phyloP scores from a whole-genome alignment of 2,329 filamentous ascomycete genomes.

The Beauveria asiatica region DNA sequence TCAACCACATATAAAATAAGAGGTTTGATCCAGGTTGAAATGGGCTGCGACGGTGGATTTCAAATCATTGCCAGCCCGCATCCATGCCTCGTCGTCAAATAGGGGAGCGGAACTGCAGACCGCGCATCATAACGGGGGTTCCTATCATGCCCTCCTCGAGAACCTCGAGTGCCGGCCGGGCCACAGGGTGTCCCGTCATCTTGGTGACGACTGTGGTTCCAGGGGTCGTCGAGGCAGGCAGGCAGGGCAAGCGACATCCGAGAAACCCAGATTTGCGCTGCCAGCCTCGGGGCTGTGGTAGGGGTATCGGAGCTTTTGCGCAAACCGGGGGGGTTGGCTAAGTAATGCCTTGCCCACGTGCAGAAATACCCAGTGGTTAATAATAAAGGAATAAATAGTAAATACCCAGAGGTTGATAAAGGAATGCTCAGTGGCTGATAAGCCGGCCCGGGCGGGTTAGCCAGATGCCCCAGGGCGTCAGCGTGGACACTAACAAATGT shows the following conservation, averaged over 20 bases:
- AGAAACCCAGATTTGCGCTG: neutral
- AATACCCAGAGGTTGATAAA: no score
- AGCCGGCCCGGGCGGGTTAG: neutral
- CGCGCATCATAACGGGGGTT: neutral
- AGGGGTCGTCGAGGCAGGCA: no score
- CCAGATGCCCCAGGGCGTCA: neutral
- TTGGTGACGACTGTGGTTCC: no score
- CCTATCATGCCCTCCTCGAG: neutral
- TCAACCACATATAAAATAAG: neutral
- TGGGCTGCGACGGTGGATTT: neutral
- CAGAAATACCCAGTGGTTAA: no score
- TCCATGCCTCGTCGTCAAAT: no score
- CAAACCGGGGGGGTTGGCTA: no score
- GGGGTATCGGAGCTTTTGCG: constrained; percentile 1
- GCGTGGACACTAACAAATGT: neutral
- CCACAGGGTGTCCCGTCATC: no score
- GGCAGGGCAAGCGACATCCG: neutral
- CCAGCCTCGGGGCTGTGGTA: neutral
- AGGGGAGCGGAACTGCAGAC: neutral
- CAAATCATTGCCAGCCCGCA: neutral
- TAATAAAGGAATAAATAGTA: no score
- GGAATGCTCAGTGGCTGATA: neutral
- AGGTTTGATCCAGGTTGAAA: neutral
- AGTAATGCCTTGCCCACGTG: no score
- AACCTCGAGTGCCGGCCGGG: neutral